A percentile compares a stretch with the other conserved stretches of the same genome.
phyloP scores from a whole-genome alignment of 2,329 filamentous ascomycete genomes.

The Podosphaera leucotricha region DNA sequence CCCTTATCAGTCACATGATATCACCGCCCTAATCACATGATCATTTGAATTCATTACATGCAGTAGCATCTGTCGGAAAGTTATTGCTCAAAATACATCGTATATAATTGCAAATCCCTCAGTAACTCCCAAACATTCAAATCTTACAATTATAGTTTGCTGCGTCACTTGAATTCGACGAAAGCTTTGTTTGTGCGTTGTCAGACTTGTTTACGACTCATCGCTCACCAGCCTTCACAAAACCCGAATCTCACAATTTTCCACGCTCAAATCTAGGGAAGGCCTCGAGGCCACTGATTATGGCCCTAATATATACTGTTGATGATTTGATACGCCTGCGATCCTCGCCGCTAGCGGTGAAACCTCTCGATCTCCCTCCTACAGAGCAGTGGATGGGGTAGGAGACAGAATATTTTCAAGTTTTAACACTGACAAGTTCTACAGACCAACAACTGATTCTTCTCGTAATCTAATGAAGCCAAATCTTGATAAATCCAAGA shows the following conservation, averaged over 20 bases:
- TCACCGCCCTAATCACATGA: not conserved
- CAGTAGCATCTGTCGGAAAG: not conserved
- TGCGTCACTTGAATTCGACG: not conserved
- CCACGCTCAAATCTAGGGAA: constrained; percentile 21
- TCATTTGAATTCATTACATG: not conserved
- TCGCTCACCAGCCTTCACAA: not conserved
- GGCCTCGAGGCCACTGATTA: constrained; percentile 2
- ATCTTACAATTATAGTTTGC: not conserved
- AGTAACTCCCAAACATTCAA: not conserved
- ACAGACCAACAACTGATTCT: constrained; percentile 12
- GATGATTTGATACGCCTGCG: constrained; percentile 55
- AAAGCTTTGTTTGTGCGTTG: not conserved
- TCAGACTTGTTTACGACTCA: not conserved
- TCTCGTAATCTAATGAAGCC: constrained; percentile 13
- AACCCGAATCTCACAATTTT: constrained; percentile 40
- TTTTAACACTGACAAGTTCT: constrained; percentile 7
- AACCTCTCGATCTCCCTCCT: constrained; percentile 56
- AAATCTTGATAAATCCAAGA: constrained; percentile 27
- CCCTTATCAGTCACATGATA: not conserved
- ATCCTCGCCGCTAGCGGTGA: constrained; percentile 61
- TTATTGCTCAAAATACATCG: not conserved
- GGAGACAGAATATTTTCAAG: constrained; percentile 3
- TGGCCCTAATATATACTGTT: constrained; percentile 35
- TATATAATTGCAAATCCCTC: not conserved
- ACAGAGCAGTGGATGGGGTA: constrained; percentile 96